Conservation (phyloP, 169 alveolate species). For the Eimeria mitis region DNA sequence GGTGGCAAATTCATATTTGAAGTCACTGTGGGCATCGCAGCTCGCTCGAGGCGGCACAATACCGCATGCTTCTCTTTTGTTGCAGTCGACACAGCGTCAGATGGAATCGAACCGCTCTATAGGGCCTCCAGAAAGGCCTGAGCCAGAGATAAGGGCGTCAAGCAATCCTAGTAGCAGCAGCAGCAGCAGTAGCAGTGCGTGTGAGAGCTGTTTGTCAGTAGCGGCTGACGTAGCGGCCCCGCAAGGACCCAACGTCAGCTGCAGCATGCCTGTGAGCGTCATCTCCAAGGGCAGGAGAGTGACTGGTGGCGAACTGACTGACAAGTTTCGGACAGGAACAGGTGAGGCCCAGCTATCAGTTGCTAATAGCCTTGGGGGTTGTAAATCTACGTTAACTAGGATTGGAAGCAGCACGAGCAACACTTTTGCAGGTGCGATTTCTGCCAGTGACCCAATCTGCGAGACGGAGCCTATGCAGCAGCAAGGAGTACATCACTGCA, state of each 20-base stretch:
- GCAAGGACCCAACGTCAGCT: background rate
- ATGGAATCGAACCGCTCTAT: background rate
- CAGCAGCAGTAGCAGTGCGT: slow-evolving; percentile 8
- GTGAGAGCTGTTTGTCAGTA: background rate
- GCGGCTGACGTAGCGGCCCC: background rate
- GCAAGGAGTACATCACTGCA: background rate
- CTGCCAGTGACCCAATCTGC: background rate
- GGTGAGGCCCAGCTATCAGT: background rate
- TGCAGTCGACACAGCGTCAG: slow-evolving; percentile 26
- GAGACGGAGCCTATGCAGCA: background rate
- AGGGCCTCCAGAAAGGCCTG: background rate
- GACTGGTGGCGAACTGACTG: slow-evolving; percentile 7
- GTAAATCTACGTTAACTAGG: background rate
- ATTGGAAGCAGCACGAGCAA: background rate
- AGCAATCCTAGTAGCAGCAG: slow-evolving; percentile 13
- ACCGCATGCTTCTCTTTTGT: background rate
- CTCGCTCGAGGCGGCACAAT: background rate
- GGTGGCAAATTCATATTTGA: slow-evolving; percentile 13
- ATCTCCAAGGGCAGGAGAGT: background rate
- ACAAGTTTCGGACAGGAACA: background rate
- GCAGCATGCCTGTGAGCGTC: slow-evolving; percentile 9
- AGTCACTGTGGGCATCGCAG: slow-evolving; percentile 37
- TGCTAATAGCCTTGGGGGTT: background rate
- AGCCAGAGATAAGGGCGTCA: background rate
- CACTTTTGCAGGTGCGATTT: background rate